phyloP scores from a whole-genome alignment of 176 grass and related monocot genomes.

The Aegilops umbellulata region DNA sequence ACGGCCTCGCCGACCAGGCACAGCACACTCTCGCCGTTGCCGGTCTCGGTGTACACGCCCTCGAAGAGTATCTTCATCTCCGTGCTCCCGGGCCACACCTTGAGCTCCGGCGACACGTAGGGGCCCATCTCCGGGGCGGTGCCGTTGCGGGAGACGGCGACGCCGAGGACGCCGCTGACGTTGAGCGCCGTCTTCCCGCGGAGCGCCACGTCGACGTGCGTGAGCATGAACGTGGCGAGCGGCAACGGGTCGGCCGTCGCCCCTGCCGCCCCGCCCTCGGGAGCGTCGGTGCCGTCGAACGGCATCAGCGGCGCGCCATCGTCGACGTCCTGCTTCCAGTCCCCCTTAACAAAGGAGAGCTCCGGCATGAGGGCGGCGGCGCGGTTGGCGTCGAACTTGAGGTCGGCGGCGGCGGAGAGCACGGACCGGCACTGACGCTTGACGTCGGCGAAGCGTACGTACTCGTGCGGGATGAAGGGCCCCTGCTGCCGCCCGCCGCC shows the following conservation, averaged over 20 bases:
- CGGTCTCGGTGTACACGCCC: slow-evolving; percentile 75
- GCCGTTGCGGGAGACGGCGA: slow-evolving; percentile 60
- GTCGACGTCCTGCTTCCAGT: slow-evolving; percentile 56
- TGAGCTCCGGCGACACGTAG: slow-evolving; percentile 62
- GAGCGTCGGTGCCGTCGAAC: slow-evolving; percentile 57
- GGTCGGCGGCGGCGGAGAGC: slow-evolving; percentile 40
- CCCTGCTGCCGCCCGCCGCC: slow-evolving; percentile 13
- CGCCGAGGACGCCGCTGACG: slow-evolving; percentile 66
- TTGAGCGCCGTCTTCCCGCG: slow-evolving; percentile 54
- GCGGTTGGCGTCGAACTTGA: slow-evolving; percentile 61
- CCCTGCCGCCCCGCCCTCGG: background rate
- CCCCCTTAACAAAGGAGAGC: slow-evolving; percentile 60
- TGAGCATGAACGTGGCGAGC: slow-evolving; percentile 55
- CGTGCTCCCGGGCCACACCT: slow-evolving; percentile 59
- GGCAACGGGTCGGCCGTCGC: slow-evolving; percentile 19
- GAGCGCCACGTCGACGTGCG: slow-evolving; percentile 51
- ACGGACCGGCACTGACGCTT: slow-evolving; percentile 47
- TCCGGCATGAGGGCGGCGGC: slow-evolving; percentile 52
- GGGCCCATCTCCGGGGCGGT: slow-evolving; percentile 49
- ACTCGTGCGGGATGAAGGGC: slow-evolving; percentile 51
- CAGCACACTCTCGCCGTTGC: slow-evolving; percentile 47
- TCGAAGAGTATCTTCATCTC: slow-evolving; percentile 75
- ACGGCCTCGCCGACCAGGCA: slow-evolving; percentile 78
- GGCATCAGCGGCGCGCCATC: slow-evolving; percentile 51
- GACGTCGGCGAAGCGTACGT: slow-evolving; percentile 62